These are phyloP conservation scores for Arctium lappa DNA, from an alignment of 129 eudicot genomes.

Conservation along the genomic window DNA sequence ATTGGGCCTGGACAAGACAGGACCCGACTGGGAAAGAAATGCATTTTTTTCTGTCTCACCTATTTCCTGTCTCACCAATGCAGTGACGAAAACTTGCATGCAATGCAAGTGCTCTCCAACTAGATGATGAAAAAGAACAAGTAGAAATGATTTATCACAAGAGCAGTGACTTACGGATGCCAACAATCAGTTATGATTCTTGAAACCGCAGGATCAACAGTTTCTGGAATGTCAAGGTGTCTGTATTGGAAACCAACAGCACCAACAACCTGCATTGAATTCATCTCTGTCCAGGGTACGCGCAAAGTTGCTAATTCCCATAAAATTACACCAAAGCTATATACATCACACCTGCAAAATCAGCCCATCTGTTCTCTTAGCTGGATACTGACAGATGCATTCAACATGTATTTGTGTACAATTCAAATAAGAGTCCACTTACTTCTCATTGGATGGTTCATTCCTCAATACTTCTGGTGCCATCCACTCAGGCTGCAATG, in stretches of 20 bases:
- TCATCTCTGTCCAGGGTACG: conserved; percentile 86
- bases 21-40: too few relatives aligned
- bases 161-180: conserved; percentile 49
- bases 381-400: conserved; percentile 1
- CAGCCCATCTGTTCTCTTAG: conserved; percentile 20
- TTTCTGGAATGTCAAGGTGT: conserved; percentile 66
- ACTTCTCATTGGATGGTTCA: conserved; percentile 88
- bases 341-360: conserved; percentile 70
- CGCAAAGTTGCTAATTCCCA: conserved; percentile 92
- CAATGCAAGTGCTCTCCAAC: background rate
- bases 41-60: too few relatives aligned
- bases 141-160: background rate
- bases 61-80: too few relatives aligned
- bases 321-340: conserved; percentile 69
- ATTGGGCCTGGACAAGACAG: too few relatives aligned
- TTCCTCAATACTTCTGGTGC: conserved; percentile 95
- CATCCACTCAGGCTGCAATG: conserved; percentile 97
- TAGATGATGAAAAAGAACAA: background rate
- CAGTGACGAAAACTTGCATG: background rate
- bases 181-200: conserved; percentile 69
- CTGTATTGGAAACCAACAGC: conserved; percentile 88
- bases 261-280: conserved; percentile 97
- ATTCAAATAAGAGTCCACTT: conserved; percentile 25
- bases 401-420: background rate
- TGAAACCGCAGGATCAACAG: conserved; percentile 57